phyloP scores from a whole-genome alignment of 441 rosid species.

The Erodium texanum region DNA sequence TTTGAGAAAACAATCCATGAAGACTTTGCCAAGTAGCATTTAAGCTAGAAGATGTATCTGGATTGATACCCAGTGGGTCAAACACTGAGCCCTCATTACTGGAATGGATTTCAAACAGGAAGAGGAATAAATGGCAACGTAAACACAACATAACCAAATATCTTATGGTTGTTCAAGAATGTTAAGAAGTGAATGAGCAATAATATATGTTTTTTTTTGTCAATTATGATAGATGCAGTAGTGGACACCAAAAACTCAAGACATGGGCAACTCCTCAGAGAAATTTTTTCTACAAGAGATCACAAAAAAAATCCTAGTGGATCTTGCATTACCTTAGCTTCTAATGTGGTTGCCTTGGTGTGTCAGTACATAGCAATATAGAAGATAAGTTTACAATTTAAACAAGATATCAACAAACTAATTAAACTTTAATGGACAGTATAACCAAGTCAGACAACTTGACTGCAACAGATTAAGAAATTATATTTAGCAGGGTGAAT shows the following conservation, averaged over 20 bases:
- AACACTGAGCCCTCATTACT: conserved; percentile 52
- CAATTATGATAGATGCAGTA: neutral
- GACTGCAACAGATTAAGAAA: too few relatives aligned
- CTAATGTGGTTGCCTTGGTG: too few relatives aligned
- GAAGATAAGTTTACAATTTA: too few relatives aligned
- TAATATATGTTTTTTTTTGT: neutral
- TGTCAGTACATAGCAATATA: too few relatives aligned
- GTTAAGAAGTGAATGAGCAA: conserved; percentile 7
- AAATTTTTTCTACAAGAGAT: too few relatives aligned
- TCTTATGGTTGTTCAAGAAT: conserved; percentile 5
- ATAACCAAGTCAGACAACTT: too few relatives aligned
- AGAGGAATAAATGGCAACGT: conserved; percentile 17
- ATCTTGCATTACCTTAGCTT: too few relatives aligned
- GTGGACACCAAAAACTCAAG: conserved; percentile 4
- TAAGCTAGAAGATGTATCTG: conserved; percentile 38
- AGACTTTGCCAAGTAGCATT: conserved; percentile 50
- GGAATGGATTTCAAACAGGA: conserved; percentile 37
- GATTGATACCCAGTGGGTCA: conserved; percentile 78
- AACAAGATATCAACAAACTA: too few relatives aligned
- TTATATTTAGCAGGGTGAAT: too few relatives aligned
- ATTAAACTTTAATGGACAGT: too few relatives aligned
- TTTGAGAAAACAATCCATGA: conserved; percentile 42
- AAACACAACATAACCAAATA: conserved; percentile 18
- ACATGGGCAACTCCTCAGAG: neutral
- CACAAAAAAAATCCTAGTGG: too few relatives aligned